phyloP scores from a whole-genome alignment of 768 basidiomycete species.

The Kondoa subrosea region DNA sequence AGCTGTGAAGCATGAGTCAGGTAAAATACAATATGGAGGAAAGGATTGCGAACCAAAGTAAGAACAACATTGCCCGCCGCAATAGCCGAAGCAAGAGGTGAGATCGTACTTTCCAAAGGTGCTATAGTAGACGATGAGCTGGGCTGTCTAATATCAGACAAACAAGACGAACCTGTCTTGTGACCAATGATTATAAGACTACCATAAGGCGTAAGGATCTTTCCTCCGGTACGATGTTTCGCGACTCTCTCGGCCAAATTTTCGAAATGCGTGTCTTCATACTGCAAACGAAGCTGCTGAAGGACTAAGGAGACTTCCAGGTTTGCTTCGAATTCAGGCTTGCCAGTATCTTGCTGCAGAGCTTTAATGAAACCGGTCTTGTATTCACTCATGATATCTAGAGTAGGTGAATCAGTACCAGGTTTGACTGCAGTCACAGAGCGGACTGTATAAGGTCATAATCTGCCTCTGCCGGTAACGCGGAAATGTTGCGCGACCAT shows the following conservation, averaged over 20 bases:
- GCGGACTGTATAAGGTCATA: slow-evolving; percentile 4
- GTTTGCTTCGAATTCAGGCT: neutral
- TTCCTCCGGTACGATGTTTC: neutral
- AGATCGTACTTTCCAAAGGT: no score
- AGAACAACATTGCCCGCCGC: no score
- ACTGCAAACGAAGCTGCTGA: neutral
- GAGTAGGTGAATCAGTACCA: neutral
- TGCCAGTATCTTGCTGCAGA: slow-evolving; percentile 1
- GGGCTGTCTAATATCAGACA: no score
- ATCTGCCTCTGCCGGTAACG: slow-evolving; percentile 5
- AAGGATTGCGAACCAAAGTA: no score
- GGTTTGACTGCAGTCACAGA: neutral
- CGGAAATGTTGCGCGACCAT: neutral
- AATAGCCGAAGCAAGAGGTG: no score
- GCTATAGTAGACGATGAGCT: no score
- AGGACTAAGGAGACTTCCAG: slow-evolving; percentile 7
- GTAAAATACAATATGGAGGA: no score
- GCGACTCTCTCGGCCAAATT: neutral
- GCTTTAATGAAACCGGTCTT: slow-evolving; percentile 1
- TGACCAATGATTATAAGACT: neutral
- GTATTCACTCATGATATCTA: neutral
- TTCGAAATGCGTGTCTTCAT: neutral
- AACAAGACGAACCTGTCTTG: no score
- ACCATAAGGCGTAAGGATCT: neutral
- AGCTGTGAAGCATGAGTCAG: no score